These are phyloP conservation scores for Globisporangium abappressorium DNA, from an alignment of 352 stramenopile genomes.

Conservation along the genomic window DNA sequence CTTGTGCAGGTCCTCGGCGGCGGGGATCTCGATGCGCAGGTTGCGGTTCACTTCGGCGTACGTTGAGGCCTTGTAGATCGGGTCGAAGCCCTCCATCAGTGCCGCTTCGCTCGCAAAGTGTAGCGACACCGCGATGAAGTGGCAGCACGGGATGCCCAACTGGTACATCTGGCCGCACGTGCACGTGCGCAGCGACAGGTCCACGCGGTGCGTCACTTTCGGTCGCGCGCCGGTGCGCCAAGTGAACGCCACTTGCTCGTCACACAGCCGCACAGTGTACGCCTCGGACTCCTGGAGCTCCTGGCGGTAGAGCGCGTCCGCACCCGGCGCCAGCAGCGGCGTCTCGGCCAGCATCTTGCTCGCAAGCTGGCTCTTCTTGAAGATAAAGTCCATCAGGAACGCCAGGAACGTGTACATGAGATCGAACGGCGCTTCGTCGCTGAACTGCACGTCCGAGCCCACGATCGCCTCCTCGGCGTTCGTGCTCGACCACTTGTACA, in stretches of 20 bases:
- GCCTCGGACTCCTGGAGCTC: slow-evolving; percentile 55
- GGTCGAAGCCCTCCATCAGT: slow-evolving; percentile 63
- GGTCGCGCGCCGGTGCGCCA: slow-evolving; percentile 68
- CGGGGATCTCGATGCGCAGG: slow-evolving; percentile 75
- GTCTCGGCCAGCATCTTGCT: slow-evolving; percentile 45
- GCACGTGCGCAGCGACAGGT: slow-evolving; percentile 64
- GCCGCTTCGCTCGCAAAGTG: slow-evolving; percentile 63
- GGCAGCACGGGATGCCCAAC: slow-evolving; percentile 63
- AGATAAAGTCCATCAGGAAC: slow-evolving; percentile 74
- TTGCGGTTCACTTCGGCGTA: slow-evolving; percentile 62
- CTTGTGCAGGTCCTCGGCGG: slow-evolving; percentile 66
- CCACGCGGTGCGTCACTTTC: slow-evolving; percentile 73
- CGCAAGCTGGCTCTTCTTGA: slow-evolving; percentile 70
- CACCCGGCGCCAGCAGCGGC: slow-evolving; percentile 53
- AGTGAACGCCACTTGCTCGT: slow-evolving; percentile 74
- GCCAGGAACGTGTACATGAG: slow-evolving; percentile 76
- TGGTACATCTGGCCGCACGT: slow-evolving; percentile 76
- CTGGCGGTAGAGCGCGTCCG: slow-evolving; percentile 57
- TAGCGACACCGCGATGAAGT: slow-evolving; percentile 71
- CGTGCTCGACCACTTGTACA: slow-evolving; percentile 74
- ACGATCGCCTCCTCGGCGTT: slow-evolving; percentile 49
- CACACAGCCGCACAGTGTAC: slow-evolving; percentile 68
- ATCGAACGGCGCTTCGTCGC: slow-evolving; percentile 78
- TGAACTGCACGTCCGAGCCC: slow-evolving; percentile 55
- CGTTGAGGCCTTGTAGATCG: slow-evolving; percentile 68